A percentile compares a stretch with the other conserved stretches of the same genome.
Conservation (phyloP, 768 basidiomycete genomes). For the Lentinula lateritia region DNA sequence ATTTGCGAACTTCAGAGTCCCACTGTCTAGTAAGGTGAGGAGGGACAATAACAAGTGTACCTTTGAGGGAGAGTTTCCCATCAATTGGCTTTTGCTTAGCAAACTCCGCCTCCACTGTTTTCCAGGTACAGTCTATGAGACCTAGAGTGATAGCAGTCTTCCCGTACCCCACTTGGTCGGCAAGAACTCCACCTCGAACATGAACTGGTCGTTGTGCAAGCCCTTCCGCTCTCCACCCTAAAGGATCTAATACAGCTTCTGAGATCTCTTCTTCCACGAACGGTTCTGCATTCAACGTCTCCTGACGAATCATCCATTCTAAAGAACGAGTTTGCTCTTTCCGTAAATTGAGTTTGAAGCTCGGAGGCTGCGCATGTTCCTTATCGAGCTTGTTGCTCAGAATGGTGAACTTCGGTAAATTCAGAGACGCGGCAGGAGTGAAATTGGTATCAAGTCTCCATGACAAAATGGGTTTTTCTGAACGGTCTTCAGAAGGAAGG, state of each 20-base stretch:
- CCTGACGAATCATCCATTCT: slow-evolving; percentile 88
- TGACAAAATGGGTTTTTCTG: slow-evolving; percentile 46
- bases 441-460: slow-evolving; percentile 86
- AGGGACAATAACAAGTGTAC: slow-evolving; percentile 81
- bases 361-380: slow-evolving; percentile 70
- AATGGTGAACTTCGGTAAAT: slow-evolving; percentile 62
- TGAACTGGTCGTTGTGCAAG: slow-evolving; percentile 72
- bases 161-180: slow-evolving; percentile 95
- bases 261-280: slow-evolving; percentile 95
- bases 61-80: slow-evolving; percentile 76
- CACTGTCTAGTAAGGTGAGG: slow-evolving; percentile 89
- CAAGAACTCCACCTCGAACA: slow-evolving; percentile 86
- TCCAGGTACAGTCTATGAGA: slow-evolving; percentile 69
- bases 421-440: slow-evolving; percentile 52
- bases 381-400: slow-evolving; percentile 71
- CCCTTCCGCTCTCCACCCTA: slow-evolving; percentile 95
- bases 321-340: slow-evolving; percentile 87
- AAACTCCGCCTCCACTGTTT: slow-evolving; percentile 54
- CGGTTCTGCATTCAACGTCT: slow-evolving; percentile 53
- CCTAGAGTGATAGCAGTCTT: slow-evolving; percentile 95
- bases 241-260: slow-evolving; percentile 77
- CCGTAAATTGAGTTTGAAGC: slow-evolving; percentile 70
- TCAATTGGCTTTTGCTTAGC: slow-evolving; percentile 37
- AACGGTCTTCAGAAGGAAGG: slow-evolving; percentile 55
- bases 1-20: slow-evolving; percentile 82